Base-by-base conservation (phyloP, 2,329 filamentous ascomycete species). In the Calycina marina region DNA sequence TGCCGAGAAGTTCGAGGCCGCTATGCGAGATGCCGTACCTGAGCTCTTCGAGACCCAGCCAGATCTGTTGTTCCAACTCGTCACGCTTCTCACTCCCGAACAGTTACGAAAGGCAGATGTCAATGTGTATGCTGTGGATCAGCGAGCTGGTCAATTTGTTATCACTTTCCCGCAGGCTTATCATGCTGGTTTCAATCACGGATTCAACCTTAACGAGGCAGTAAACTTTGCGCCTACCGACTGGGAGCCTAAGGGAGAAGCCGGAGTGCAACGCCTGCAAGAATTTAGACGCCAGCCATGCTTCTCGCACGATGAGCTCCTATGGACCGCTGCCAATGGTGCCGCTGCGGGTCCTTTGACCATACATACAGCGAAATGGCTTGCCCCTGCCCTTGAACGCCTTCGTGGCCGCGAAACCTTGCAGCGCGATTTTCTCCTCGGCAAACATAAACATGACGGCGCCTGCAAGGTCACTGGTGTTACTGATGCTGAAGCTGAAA, bases 171-270 rank as follows among this genome's bases (percentile, higher is more conserved):
- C 90, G 0, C 82, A 93, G 53, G 90, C 90, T 0, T 98, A 96
- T 47, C 90, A 98, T 53, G 88, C 90, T 4, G 90, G 90, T 0
- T 98, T 98, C 60, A 98, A 98, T 48, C 90, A 98, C 48, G 90
- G 81, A 0, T 98, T 98, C 62, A 98, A 98, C 52, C 93, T 94
- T 57, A 98, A 98, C 46, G 90, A 98, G 55, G 90, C 90, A 4
- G 90, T 98, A 45, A 98, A 98, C 52, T 98, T 98, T 57, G 90
- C 90, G 0, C 90, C 90, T 0, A 67, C 65, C 16, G 90, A 98
- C 47, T 98, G 90, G 90, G 90, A 98, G 49, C 84, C 85, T 0
- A 92, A 76, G 51, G 90, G 90, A 2, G 75, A 88, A 34, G 69
- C 76, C 16, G 86, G 90, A 1, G 86, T 96, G 1, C 77, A 88